These are phyloP conservation scores for Aspergillus bridgeri DNA, from an alignment of 495 filamentous ascomycete genomes.

Conservation along the genomic window DNA sequence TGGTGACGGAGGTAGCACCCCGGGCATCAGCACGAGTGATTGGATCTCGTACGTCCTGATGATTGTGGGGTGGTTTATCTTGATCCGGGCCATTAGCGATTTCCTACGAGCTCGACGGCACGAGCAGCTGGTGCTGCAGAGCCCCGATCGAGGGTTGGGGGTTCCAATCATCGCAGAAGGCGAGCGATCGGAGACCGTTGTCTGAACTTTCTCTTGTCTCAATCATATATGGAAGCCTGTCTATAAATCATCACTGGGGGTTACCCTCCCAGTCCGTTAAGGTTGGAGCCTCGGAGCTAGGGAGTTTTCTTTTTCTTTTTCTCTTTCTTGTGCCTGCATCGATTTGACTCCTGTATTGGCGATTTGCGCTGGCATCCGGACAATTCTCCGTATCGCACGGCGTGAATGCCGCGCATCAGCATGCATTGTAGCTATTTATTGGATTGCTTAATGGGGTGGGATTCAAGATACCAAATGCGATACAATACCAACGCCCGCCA, in stretches of 20 bases:
- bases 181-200: conserved; percentile 77
- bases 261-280: not conserved
- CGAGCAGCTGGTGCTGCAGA: conserved; percentile 89
- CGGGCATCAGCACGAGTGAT: conserved; percentile 65
- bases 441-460: not conserved
- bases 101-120: conserved; percentile 83
- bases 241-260: not conserved
- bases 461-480: conserved; percentile 35
- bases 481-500: conserved; percentile 9
- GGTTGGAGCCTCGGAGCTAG: conserved; percentile 20
- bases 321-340: conserved; percentile 1
- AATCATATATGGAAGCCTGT: conserved; percentile 3
- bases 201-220: conserved; percentile 46
- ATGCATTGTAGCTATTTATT: conserved; percentile 19
- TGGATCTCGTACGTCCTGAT: conserved; percentile 93
- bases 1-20: conserved; percentile 33
- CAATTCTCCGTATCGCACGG: not conserved
- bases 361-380: conserved; percentile 15
- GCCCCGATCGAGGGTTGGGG: conserved; percentile 83
- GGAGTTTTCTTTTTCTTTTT: conserved; percentile 18
- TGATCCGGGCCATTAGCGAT: conserved; percentile 86
- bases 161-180: conserved; percentile 87
- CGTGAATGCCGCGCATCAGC: not conserved
- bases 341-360: conserved; percentile 10
- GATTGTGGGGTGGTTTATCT: conserved; percentile 97